Evolutionary conservation across 495 filamentous ascomycete species (phyloP).

Genomic region (Talaromyces stipitatus): DNA sequence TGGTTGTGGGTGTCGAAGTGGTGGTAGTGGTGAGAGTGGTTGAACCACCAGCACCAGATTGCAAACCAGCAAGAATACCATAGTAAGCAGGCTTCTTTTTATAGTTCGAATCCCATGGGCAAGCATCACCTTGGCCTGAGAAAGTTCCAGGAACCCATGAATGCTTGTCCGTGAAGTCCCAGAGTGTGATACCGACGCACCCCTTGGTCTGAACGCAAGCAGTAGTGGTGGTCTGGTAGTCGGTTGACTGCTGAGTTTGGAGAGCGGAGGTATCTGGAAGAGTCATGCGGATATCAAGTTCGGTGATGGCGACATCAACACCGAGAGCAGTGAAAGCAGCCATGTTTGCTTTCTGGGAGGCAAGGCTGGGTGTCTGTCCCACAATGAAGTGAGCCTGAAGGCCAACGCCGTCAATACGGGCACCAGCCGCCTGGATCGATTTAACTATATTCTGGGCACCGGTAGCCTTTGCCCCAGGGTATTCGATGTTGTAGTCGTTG

Average conservation of each 20-base stretch:
- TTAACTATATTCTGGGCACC: conserved; percentile 44
- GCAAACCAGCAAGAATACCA: conserved; percentile 26
- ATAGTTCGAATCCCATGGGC: conserved; percentile 47
- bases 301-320: conserved; percentile 55
- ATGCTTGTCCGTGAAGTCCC: conserved; percentile 56
- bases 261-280: conserved; percentile 38
- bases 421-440: conserved; percentile 41
- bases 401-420: conserved; percentile 58
- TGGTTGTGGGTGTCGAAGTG: conserved; percentile 10
- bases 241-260: conserved; percentile 47
- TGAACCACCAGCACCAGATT: conserved; percentile 14
- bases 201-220: conserved; percentile 49
- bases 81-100: conserved; percentile 51
- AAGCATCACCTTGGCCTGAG: conserved; percentile 40
- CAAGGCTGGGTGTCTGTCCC: conserved; percentile 40
- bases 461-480: conserved; percentile 37
- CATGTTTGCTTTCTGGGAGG: conserved; percentile 42
- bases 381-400: conserved; percentile 56
- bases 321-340: conserved; percentile 38
- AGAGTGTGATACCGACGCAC: conserved; percentile 65
- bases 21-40: conserved; percentile 24
- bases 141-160: conserved; percentile 54
- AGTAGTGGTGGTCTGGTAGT: conserved; percentile 48
- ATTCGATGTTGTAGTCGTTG: conserved; percentile 64
- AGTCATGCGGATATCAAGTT: conserved; percentile 52